Percentiles rank a stretch among this genome's conserved stretches.
Evolutionary conservation across 805 yeast genomes (phyloP).

Genomic region (Candida incommunis): DNA sequence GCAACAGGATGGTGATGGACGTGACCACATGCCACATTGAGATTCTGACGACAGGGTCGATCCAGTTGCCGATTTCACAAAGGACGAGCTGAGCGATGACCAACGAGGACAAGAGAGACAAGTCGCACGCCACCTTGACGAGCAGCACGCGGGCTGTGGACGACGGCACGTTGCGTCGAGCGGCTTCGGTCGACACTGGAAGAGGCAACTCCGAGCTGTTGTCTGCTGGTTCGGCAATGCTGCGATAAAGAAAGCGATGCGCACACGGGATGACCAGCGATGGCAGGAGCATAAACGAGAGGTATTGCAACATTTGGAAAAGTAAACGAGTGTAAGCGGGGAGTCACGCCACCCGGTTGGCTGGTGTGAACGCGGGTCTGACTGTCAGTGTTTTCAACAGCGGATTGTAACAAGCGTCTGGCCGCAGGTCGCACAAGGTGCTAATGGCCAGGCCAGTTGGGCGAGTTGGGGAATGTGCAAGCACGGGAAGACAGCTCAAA

Average conservation of each 20-base stretch:
- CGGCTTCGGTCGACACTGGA: neutral
- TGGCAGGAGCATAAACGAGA: constrained; percentile 6
- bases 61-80: constrained; percentile 22
- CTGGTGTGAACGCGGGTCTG: too few species aligned
- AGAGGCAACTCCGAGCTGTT: neutral
- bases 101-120: constrained; percentile 8
- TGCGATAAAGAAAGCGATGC: constrained; percentile 5
- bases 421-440: too few species aligned
- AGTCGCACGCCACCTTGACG: neutral
- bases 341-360: too few species aligned
- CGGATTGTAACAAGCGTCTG: too few species aligned
- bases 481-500: too few species aligned
- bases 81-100: constrained; percentile 23
- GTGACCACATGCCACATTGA: constrained; percentile 16
- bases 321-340: neutral
- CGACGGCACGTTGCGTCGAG: neutral
- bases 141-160: neutral
- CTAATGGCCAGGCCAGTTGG: too few species aligned
- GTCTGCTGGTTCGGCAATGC: neutral
- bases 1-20: constrained; percentile 14
- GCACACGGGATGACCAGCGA: constrained; percentile 5
- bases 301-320: constrained; percentile 3
- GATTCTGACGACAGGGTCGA: constrained; percentile 9
- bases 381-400: too few species aligned
- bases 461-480: too few species aligned